These are phyloP conservation scores for Blastobotrys ciferrii DNA, from an alignment of 1,139 yeast species.

Conservation along the genomic window DNA sequence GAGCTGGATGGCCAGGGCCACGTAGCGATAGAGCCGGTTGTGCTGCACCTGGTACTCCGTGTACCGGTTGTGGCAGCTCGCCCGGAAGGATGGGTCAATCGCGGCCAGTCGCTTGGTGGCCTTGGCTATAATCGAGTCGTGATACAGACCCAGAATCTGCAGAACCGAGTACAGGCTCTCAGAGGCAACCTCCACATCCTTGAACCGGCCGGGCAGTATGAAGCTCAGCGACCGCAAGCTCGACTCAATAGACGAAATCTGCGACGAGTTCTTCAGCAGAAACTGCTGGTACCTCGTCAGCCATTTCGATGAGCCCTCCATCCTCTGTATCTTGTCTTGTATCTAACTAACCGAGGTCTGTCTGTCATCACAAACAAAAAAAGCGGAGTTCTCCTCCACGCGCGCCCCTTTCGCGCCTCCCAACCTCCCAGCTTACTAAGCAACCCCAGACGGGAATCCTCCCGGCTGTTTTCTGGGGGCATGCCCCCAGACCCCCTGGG, in stretches of 20 bases:
- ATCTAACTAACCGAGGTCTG: conserved; percentile 3
- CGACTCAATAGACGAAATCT: conserved; percentile 40
- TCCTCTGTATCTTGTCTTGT: not conserved
- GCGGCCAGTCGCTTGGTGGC: conserved; percentile 31
- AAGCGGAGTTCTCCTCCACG: not conserved
- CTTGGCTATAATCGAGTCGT: conserved; percentile 37
- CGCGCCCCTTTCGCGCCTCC: not conserved
- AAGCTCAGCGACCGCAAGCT: conserved; percentile 39
- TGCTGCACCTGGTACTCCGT: conserved; percentile 31
- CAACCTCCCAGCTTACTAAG: too few relatives aligned
- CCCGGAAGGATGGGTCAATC: conserved; percentile 25
- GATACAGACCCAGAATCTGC: conserved; percentile 40
- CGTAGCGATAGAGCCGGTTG: conserved; percentile 30
- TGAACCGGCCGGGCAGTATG: conserved; percentile 42
- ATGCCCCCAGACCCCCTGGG: too few relatives aligned
- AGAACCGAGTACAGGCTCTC: conserved; percentile 37
- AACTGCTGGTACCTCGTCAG: conserved; percentile 31
- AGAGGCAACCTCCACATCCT: conserved; percentile 41
- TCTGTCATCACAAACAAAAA: not conserved
- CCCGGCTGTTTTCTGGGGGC: too few relatives aligned
- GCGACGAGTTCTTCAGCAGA: conserved; percentile 39
- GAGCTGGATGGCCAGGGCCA: conserved; percentile 35
- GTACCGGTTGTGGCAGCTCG: conserved; percentile 37
- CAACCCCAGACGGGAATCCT: too few relatives aligned
- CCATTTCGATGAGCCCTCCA: conserved; percentile 22